Evolutionary conservation across 805 yeast species (phyloP).

Genomic region (Ogataea kodamae): DNA sequence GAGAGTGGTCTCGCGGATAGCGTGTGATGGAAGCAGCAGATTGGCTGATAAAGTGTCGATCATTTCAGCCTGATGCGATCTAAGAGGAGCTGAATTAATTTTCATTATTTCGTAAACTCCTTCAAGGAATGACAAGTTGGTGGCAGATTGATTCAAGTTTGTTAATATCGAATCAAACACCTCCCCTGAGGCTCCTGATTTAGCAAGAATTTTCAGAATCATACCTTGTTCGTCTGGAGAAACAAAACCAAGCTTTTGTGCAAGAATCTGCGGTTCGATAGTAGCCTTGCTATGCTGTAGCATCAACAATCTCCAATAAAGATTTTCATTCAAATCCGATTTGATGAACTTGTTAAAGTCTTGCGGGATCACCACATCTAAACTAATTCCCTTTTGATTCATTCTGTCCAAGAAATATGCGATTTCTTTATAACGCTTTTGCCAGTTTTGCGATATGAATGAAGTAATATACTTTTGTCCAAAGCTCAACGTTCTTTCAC

Average conservation of each 20-base stretch:
- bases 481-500: slow-evolving; percentile 44
- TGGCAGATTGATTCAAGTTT: slow-evolving; percentile 2
- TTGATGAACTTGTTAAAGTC: slow-evolving; percentile 33
- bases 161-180: background rate
- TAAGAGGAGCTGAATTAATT: slow-evolving; percentile 34
- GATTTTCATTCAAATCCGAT: slow-evolving; percentile 29
- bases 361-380: slow-evolving; percentile 29
- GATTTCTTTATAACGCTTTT: slow-evolving; percentile 33
- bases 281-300: slow-evolving; percentile 36
- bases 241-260: slow-evolving; percentile 8
- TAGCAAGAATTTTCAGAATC: slow-evolving; percentile 34
- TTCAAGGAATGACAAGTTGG: slow-evolving; percentile 18
- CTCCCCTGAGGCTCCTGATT: slow-evolving; percentile 20
- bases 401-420: slow-evolving; percentile 42
- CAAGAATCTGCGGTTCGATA: slow-evolving; percentile 23
- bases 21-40: slow-evolving; percentile 47
- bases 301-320: slow-evolving; percentile 51
- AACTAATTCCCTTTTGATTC: slow-evolving; percentile 25
- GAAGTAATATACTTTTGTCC: slow-evolving; percentile 46
- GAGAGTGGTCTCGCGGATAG: slow-evolving; percentile 45
- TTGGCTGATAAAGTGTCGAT: slow-evolving; percentile 32
- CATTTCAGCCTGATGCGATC: slow-evolving; percentile 35
- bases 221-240: slow-evolving; percentile 41
- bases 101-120: slow-evolving; percentile 24
- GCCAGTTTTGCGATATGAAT: slow-evolving; percentile 44